phyloP scores from a whole-genome alignment of 257 asterid genomes.

The Ilex aquifolium region DNA sequence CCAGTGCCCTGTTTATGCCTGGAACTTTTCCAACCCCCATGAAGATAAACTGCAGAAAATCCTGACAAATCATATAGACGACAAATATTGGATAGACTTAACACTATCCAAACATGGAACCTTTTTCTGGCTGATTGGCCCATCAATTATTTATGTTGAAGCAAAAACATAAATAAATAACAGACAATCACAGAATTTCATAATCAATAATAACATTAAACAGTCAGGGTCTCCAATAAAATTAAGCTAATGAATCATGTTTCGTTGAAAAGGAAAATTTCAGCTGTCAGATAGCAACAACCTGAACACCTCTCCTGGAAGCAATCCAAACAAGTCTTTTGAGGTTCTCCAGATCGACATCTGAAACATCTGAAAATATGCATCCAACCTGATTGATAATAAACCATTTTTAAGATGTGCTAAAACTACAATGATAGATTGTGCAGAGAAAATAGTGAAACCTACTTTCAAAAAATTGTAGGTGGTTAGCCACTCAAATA shows the following conservation, averaged over 20 bases:
- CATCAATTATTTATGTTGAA: neutral
- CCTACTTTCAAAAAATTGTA: neutral
- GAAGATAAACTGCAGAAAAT: constrained; percentile 52
- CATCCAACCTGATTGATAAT: constrained; percentile 70
- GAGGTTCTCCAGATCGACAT: constrained; percentile 48
- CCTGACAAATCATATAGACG: constrained; percentile 11
- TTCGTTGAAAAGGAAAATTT: constrained; percentile 1
- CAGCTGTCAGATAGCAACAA: constrained; percentile 17
- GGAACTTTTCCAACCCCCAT: constrained; percentile 40
- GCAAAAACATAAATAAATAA: neutral
- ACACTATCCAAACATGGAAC: neutral
- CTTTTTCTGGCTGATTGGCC: neutral
- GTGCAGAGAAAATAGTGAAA: neutral
- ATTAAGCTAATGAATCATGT: neutral
- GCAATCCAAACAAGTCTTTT: constrained; percentile 56
- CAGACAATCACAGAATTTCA: too few species aligned
- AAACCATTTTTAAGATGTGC: constrained; percentile 8
- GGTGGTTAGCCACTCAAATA: neutral
- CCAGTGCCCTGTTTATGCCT: constrained; percentile 23
- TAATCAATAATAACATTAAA: too few species aligned
- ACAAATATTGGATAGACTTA: neutral
- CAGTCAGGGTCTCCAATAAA: neutral
- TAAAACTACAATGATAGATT: neutral
- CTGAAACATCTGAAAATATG: constrained; percentile 40
- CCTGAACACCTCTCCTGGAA: constrained; percentile 62